Conservation (phyloP, 2,329 filamentous ascomycete species). For the Boeremia lycopersici region DNA sequence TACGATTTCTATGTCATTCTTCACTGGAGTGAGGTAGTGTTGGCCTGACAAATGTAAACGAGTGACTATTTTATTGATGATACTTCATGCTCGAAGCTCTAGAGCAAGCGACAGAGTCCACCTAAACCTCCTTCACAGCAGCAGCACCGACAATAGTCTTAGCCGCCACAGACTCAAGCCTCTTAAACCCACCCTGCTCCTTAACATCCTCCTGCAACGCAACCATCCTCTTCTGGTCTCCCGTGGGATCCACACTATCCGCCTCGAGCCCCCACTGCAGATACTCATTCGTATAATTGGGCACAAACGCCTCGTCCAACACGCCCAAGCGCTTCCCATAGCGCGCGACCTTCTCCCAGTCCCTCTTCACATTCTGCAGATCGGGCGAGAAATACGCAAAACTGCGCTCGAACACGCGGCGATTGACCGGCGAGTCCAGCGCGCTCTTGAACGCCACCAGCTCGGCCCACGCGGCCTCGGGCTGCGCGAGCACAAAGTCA, state of each 20-base stretch:
- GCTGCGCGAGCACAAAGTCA: constrained; percentile 70
- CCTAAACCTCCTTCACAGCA: constrained; percentile 11
- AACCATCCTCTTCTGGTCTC: constrained; percentile 77
- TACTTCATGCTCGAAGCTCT: not conserved
- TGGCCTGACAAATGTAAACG: not conserved
- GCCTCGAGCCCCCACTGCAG: constrained; percentile 68
- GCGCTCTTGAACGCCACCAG: constrained; percentile 75
- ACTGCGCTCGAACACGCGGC: constrained; percentile 80
- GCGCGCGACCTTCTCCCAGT: constrained; percentile 78
- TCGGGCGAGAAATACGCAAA: constrained; percentile 78
- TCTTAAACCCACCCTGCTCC: constrained; percentile 65
- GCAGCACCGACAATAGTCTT: constrained; percentile 27
- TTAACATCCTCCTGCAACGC: constrained; percentile 71
- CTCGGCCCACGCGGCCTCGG: constrained; percentile 68
- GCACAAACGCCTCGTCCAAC: constrained; percentile 65
- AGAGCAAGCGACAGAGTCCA: not conserved
- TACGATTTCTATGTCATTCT: too few relatives aligned
- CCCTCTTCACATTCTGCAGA: constrained; percentile 73
- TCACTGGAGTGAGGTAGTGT: too few relatives aligned
- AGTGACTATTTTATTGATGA: constrained; percentile 3
- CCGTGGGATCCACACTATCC: constrained; percentile 70
- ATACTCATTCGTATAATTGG: constrained; percentile 78
- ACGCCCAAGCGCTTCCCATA: constrained; percentile 78
- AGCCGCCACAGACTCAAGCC: constrained; percentile 10
- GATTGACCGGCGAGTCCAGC: constrained; percentile 71